phyloP scores from a whole-genome alignment of 2,329 filamentous ascomycete species.

The Fusarium robinianum region DNA sequence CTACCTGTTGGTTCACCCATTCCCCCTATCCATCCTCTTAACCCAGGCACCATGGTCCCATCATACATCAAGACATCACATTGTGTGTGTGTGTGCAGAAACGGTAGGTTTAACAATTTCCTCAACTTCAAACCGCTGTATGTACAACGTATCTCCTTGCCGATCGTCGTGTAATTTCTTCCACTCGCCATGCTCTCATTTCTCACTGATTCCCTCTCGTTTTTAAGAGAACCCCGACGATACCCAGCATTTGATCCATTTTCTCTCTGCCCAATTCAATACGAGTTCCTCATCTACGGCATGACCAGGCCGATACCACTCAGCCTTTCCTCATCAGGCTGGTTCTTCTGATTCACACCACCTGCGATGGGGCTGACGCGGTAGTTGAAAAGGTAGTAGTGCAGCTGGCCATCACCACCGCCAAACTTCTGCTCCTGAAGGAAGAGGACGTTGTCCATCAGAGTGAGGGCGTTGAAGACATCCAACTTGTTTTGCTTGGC shows the following conservation, averaged over 20 bases:
- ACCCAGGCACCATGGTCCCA: too few relatives aligned
- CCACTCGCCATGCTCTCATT: too few relatives aligned
- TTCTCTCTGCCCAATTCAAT: background rate
- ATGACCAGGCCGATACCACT: conserved; percentile 92
- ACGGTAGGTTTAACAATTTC: too few relatives aligned
- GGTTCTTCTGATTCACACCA: conserved; percentile 79
- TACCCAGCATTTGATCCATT: background rate
- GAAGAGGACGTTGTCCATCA: conserved; percentile 94
- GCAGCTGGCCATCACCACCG: conserved; percentile 88
- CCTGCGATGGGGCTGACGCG: conserved; percentile 82
- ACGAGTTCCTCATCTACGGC: conserved; percentile 43
- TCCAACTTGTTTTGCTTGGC: conserved; percentile 87
- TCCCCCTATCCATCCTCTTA: too few relatives aligned
- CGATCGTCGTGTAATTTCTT: too few relatives aligned
- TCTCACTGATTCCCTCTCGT: too few relatives aligned
- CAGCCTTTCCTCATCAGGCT: conserved; percentile 74
- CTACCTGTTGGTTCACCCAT: too few relatives aligned
- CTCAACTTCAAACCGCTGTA: too few relatives aligned
- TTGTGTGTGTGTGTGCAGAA: too few relatives aligned
- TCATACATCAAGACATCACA: too few relatives aligned
- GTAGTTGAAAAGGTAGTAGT: conserved; percentile 99
- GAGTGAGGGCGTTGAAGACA: conserved; percentile 92
- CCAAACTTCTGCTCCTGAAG: conserved; percentile 94
- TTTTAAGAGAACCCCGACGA: conserved; percentile 10
- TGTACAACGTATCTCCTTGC: too few relatives aligned